These are phyloP conservation scores for Lentinula boryana DNA, from an alignment of 768 basidiomycete species.

Conservation along the genomic window DNA sequence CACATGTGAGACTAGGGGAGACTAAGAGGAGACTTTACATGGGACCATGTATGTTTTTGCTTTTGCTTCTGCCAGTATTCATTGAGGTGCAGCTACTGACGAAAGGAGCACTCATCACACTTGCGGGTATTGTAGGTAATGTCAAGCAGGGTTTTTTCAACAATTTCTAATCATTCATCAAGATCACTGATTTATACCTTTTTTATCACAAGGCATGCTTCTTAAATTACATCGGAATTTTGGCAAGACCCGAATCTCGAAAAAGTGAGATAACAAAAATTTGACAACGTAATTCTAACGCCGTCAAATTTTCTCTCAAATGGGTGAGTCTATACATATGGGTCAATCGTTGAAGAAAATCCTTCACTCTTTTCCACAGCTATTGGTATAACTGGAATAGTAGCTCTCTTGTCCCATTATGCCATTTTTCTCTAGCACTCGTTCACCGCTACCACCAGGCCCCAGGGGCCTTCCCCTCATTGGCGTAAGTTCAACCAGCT, in stretches of 20 bases:
- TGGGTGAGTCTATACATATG: not conserved
- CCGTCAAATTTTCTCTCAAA: not conserved
- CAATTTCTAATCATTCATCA: too few relatives aligned
- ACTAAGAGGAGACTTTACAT: too few relatives aligned
- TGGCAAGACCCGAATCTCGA: not conserved
- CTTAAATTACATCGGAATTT: not conserved
- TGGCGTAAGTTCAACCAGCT: constrained; percentile 23
- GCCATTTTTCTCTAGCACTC: constrained; percentile 16
- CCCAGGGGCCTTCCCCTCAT: constrained; percentile 35
- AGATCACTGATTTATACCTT: too few relatives aligned
- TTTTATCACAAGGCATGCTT: not conserved
- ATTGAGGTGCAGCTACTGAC: too few relatives aligned
- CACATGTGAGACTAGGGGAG: too few relatives aligned
- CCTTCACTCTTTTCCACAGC: constrained; percentile 5
- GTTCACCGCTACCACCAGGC: constrained; percentile 29
- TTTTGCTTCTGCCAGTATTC: too few relatives aligned
- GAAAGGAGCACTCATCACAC: too few relatives aligned
- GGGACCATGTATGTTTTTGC: too few relatives aligned
- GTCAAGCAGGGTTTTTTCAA: too few relatives aligned
- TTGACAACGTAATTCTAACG: not conserved
- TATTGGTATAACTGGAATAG: too few relatives aligned
- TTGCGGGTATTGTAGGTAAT: too few relatives aligned
- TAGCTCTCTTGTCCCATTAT: constrained; percentile 9
- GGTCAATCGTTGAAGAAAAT: not conserved
- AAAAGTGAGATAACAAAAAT: not conserved